Evolutionary conservation across 2,329 filamentous ascomycete genomes (phyloP), one percentile per base, ranked within the genome.

Genomic region (Myriangium duriaei): DNA sequence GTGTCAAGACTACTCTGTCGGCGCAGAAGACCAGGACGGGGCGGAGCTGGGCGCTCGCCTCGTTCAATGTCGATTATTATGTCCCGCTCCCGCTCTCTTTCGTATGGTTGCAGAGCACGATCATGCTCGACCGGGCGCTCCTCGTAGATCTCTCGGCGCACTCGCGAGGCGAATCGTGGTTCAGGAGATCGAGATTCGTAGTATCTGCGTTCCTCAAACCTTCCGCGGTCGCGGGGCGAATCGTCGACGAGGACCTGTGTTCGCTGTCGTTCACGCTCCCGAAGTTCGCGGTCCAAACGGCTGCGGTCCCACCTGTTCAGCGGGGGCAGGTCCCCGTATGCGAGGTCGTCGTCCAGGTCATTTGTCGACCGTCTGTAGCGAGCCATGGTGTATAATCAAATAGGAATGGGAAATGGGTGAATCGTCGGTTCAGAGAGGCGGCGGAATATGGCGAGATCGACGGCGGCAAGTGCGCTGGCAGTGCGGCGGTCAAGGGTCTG

Each of bases 1-100:
- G 82, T 93, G 57, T 94, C 87, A 28, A 94, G 68, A 37, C 85
- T 93, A 11, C 85, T 93, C 57, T 93, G 86, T 30, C 87, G 75
- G 41, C 87, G 74, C 35, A 91, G 53, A 45, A 87, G 69, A 18
- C 68, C 67, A 2, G 85, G 86, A 32, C 81, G 71, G 21, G 70
- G 68, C 32, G 64, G 63, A 30, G 67, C 61, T 11, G 29, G 29
- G 2, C 69, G 71, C 7, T 72, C 68, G 4, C 68, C 61, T 32
- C 37, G 38, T 29, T 51, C 47, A 15, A 47, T 45, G 17, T 69
- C 68, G 35, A 68, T 56, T 15, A 24, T 24, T 13, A 39, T 11
- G 38, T 76, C 71, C 19, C 65, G 63, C 45, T 79, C 75, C 41
- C 67, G 66, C 16, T 39, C 36, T n/a, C 21, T 26, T 45, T 76